Evolutionary conservation across 805 yeast genomes (phyloP).

Genomic region (Wickerhamiella allomyrinae): DNA sequence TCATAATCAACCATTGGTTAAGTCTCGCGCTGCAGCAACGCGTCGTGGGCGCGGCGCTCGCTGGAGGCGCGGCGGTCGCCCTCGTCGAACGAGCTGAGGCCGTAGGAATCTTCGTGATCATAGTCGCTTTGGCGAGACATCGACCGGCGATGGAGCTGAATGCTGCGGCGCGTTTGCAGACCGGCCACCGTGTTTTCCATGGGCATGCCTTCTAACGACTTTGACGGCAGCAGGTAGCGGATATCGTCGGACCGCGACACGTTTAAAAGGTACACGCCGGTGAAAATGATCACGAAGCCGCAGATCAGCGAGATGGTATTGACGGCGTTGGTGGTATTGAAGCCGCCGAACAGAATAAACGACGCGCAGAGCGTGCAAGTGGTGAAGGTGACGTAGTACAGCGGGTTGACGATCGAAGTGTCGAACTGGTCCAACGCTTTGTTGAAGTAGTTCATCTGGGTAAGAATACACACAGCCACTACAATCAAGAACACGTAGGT

Average conservation of each 20-base stretch:
- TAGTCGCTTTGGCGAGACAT: conserved; percentile 5
- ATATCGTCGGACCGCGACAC: conserved; percentile 42
- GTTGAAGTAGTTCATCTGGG: conserved; percentile 89
- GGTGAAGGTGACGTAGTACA: conserved; percentile 82
- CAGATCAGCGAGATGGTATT: conserved; percentile 68
- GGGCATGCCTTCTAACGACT: conserved; percentile 56
- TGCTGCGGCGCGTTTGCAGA: conserved; percentile 58
- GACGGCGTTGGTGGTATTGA: conserved; percentile 68
- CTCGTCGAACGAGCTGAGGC: neutral
- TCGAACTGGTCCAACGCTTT: conserved; percentile 89
- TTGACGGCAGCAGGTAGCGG: conserved; percentile 28
- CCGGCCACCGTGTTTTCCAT: conserved; percentile 76
- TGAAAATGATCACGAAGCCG: conserved; percentile 75
- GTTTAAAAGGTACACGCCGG: conserved; percentile 74
- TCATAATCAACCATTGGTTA: too few relatives aligned
- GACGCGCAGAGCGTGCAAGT: conserved; percentile 78
- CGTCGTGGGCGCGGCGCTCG: conserved; percentile 1
- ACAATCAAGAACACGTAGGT: conserved; percentile 70
- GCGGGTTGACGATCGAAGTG: conserved; percentile 81
- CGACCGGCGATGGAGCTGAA: conserved; percentile 41
- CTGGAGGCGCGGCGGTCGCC: neutral
- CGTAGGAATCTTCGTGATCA: conserved; percentile 3
- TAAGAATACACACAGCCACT: conserved; percentile 66
- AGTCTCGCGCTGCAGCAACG: neutral
- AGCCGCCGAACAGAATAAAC: conserved; percentile 72